Base-by-base conservation (phyloP, 805 yeast species). In the Candida glaebosa region DNA sequence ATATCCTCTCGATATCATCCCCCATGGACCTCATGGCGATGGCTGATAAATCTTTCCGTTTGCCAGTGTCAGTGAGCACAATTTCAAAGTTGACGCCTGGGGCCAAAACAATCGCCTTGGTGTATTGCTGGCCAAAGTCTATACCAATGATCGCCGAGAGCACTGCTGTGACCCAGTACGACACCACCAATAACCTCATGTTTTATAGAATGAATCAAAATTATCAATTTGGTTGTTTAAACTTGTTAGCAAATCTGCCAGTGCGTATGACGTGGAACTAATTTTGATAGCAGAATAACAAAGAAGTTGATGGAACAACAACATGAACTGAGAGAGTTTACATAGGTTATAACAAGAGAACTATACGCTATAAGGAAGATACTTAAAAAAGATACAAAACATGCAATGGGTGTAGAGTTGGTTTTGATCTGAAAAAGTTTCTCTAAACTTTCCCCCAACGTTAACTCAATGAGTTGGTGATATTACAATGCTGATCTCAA, bases 31-130 rank as follows among this genome's bases (percentile, higher is more conserved):
- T 22, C 26, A 22, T 22, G 26, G 26, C 26, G 10, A 22, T 22
- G 10, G 9, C 10, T 7, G 26, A 22, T 22, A 22, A 22, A 22
- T 22, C 98, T 59, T 93, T 93, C 43, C 99, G 75, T 63, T 89
- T 87, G 2, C 96, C 84, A 54, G 93, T 98, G 18, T 87, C 83
- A 3, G 97, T 87, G 46, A 93, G 68, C 10, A 93, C 83, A 31
- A 93, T 76, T 55, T 93, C 98, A 57, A 90, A 82, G 12, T 89
- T 84, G 16, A 88, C 81, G 9, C 89, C 87, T 0, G 97, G 97
- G 0, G 96, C 96, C 31, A 93, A 85, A 35, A 93, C 69, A 38
- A 83, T 87, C 2, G 96, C 88, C 59, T 93, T 93, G 18, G 89
- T 78, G 68, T 72, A 85, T 54, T 89, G 91, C 42, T 86, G 84